phyloP scores from a whole-genome alignment of 1,284 basidiomycete genomes.

The Microstroma glucosiphilum region DNA sequence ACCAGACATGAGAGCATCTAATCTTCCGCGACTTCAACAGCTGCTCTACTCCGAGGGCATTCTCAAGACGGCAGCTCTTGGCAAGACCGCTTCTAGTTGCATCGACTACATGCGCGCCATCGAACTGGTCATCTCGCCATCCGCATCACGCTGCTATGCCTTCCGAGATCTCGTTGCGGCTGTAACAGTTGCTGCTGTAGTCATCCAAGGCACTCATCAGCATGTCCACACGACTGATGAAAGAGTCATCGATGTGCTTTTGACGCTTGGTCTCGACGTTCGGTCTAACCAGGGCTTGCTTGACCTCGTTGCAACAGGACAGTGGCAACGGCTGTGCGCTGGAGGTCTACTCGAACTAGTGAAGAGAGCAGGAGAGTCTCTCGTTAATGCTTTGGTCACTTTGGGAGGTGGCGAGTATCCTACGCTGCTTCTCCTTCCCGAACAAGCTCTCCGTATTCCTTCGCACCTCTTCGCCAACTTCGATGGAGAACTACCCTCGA shows the following conservation, averaged over 20 bases:
- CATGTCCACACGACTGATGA: constrained; percentile 27
- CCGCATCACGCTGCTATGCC: constrained; percentile 21
- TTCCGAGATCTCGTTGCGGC: constrained; percentile 43
- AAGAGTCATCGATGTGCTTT: constrained; percentile 28
- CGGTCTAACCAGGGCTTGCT: constrained; percentile 22
- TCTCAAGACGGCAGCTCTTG: constrained; percentile 47
- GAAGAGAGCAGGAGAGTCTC: constrained; percentile 28
- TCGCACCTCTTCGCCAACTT: constrained; percentile 36
- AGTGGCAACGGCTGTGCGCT: constrained; percentile 28
- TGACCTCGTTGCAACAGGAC: constrained; percentile 23
- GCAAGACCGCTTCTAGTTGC: constrained; percentile 29
- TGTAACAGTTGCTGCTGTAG: constrained; percentile 35
- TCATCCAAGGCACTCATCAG: constrained; percentile 36
- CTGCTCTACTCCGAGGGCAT: constrained; percentile 55
- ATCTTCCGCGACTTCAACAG: constrained; percentile 54
- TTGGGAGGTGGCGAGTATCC: constrained; percentile 40
- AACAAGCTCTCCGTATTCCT: constrained; percentile 27
- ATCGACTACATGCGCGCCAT: constrained; percentile 53
- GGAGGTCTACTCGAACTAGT: constrained; percentile 41
- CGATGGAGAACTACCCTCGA: constrained; percentile 28
- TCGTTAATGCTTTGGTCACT: constrained; percentile 29
- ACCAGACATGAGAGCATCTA: constrained; percentile 43
- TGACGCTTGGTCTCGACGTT: constrained; percentile 33
- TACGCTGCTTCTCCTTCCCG: constrained; percentile 37
- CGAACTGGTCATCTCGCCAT: constrained; percentile 35